Evolutionary conservation across 2,329 filamentous ascomycete species (phyloP).

Genomic region (Ceratocystis huliohia): DNA sequence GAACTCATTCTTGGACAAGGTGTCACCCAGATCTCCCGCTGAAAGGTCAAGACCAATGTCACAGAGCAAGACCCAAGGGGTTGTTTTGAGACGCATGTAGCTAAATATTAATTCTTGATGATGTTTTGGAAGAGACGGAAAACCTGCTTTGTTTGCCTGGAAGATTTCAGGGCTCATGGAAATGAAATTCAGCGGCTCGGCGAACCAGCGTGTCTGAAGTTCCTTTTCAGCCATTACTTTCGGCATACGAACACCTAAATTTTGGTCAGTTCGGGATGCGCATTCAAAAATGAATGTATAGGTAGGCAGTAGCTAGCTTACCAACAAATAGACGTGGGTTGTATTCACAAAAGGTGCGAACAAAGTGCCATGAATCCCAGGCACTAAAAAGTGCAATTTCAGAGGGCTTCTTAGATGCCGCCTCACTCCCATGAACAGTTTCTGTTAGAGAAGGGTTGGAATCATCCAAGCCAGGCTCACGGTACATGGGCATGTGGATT

Average conservation of each 20-base stretch:
- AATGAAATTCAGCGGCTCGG: slow-evolving; percentile 53
- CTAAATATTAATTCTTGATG: slow-evolving; percentile 49
- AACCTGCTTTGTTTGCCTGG: slow-evolving; percentile 46
- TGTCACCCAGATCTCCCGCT: neutral
- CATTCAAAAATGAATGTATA: neutral
- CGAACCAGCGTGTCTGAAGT: slow-evolving; percentile 55
- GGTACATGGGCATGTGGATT: slow-evolving; percentile 73
- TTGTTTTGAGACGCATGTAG: slow-evolving; percentile 52
- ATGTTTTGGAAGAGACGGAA: slow-evolving; percentile 46
- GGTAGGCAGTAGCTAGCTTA: slow-evolving; percentile 37
- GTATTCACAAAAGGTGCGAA: slow-evolving; percentile 78
- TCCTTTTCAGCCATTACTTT: slow-evolving; percentile 45
- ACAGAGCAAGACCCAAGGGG: slow-evolving; percentile 51
- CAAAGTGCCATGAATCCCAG: slow-evolving; percentile 90
- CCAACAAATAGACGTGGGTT: slow-evolving; percentile 67
- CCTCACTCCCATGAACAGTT: slow-evolving; percentile 23
- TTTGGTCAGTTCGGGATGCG: neutral
- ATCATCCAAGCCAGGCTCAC: slow-evolving; percentile 49
- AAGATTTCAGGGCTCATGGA: slow-evolving; percentile 43
- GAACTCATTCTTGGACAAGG: slow-evolving; percentile 40
- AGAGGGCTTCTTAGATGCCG: slow-evolving; percentile 30
- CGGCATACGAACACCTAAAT: slow-evolving; percentile 34
- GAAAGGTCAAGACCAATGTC: slow-evolving; percentile 43
- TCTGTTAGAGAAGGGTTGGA: slow-evolving; percentile 40
- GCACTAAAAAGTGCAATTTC: slow-evolving; percentile 60